phyloP scores from a whole-genome alignment of 768 basidiomycete species.

The Pholiota conissans region DNA sequence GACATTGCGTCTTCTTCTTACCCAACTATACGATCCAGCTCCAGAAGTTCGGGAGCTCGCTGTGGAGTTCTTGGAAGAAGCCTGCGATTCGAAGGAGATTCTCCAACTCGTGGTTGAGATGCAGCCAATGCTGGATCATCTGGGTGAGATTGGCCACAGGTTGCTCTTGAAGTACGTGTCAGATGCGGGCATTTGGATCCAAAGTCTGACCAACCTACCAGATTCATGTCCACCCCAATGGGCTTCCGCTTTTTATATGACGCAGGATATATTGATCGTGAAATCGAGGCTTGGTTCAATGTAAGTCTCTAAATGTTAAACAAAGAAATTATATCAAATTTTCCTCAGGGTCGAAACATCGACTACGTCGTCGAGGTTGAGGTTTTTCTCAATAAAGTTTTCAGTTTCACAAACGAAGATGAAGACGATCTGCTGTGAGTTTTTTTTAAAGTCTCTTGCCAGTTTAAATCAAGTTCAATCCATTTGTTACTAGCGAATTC shows the following conservation, averaged over 20 bases:
- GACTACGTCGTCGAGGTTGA: slow-evolving; percentile 94
- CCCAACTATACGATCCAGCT: slow-evolving; percentile 93
- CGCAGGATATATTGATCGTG: slow-evolving; percentile 89
- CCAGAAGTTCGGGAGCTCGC: slow-evolving; percentile 90
- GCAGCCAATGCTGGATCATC: slow-evolving; percentile 93
- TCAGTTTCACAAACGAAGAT: slow-evolving; percentile 62
- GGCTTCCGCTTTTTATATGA: slow-evolving; percentile 93
- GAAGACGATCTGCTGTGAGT: slow-evolving; percentile 61
- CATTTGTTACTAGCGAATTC: slow-evolving; percentile 52
- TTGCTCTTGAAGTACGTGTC: slow-evolving; percentile 76
- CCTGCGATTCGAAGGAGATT: slow-evolving; percentile 80
- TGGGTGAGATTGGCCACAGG: slow-evolving; percentile 90
- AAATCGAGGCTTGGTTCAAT: slow-evolving; percentile 96
- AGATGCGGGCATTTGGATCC: background rate
- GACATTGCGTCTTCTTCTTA: slow-evolving; percentile 88
- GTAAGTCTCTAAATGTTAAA: slow-evolving; percentile 44
- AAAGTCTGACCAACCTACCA: slow-evolving; percentile 28
- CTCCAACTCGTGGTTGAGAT: slow-evolving; percentile 91
- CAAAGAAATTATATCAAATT: background rate
- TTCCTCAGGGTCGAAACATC: slow-evolving; percentile 83
- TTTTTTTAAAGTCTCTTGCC: background rate
- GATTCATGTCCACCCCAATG: slow-evolving; percentile 92
- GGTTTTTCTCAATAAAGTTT: slow-evolving; percentile 82
- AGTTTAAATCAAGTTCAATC: background rate
- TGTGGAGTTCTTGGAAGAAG: slow-evolving; percentile 85